These are phyloP conservation scores for Allantophomopsis lycopodina DNA, from an alignment of 2,329 filamentous ascomycete species.

Conservation along the genomic window DNA sequence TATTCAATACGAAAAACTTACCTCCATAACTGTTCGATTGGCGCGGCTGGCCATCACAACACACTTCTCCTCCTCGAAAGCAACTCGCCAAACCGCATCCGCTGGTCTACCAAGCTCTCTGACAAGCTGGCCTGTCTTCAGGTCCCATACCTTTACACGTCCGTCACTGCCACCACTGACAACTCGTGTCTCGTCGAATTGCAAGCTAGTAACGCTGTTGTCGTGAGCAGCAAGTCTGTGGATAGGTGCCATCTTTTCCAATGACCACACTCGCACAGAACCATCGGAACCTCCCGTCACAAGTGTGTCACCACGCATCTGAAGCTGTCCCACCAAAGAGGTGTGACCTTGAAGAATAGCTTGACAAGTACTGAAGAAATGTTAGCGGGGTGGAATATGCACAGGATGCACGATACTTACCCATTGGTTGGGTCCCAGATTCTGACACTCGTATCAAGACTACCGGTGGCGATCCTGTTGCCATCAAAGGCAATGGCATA, in stretches of 20 bases:
- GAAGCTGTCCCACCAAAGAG: slow-evolving; percentile 87
- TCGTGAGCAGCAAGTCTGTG: slow-evolving; percentile 93
- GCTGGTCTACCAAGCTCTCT: slow-evolving; percentile 83
- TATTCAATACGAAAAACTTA: slow-evolving; percentile 29
- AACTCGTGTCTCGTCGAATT: slow-evolving; percentile 92
- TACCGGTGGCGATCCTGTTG: slow-evolving; percentile 83
- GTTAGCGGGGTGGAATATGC: neutral
- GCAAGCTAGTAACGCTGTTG: slow-evolving; percentile 93
- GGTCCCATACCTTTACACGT: slow-evolving; percentile 96
- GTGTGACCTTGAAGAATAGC: slow-evolving; percentile 95
- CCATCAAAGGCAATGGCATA: slow-evolving; percentile 98
- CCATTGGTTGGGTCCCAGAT: slow-evolving; percentile 91
- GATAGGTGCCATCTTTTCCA: slow-evolving; percentile 81
- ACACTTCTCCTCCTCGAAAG: slow-evolving; percentile 96
- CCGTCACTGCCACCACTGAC: slow-evolving; percentile 94
- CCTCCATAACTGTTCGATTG: slow-evolving; percentile 93
- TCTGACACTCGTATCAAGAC: slow-evolving; percentile 87
- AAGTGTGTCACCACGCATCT: slow-evolving; percentile 87
- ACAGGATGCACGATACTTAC: slow-evolving; percentile 31
- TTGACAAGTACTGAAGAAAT: slow-evolving; percentile 34
- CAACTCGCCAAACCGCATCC: slow-evolving; percentile 93
- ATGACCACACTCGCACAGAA: slow-evolving; percentile 89
- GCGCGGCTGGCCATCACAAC: slow-evolving; percentile 84
- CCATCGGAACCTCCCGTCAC: slow-evolving; percentile 95
- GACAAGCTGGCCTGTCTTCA: slow-evolving; percentile 81